Evolutionary conservation across 805 yeast species (phyloP).

Genomic region (Geotrichum ghanense): DNA sequence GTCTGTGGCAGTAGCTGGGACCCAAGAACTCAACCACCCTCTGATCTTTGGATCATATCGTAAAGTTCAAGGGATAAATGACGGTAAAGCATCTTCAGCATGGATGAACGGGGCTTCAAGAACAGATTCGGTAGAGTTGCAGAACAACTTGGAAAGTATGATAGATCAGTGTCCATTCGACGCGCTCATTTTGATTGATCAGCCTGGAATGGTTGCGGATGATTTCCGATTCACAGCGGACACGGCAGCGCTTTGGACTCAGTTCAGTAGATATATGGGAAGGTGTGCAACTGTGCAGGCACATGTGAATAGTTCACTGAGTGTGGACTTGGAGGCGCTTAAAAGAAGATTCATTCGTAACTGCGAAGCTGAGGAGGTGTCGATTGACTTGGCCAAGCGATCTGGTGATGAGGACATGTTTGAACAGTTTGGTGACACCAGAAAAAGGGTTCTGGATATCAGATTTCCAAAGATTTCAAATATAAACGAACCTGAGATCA

Average conservation of each 20-base stretch:
- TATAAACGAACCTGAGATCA: neutral
- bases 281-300: neutral
- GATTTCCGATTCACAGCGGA: neutral
- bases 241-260: neutral
- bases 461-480: neutral
- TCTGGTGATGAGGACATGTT: neutral
- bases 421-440: neutral
- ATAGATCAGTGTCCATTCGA: neutral
- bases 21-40: too few species aligned
- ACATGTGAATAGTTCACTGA: neutral
- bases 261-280: neutral
- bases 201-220: neutral
- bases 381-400: neutral
- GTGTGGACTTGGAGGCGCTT: neutral
- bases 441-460: neutral
- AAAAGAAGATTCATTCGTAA: neutral
- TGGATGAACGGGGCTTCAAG: neutral
- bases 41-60: neutral
- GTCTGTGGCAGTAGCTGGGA: too few species aligned
- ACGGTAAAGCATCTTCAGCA: neutral
- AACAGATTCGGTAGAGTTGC: too few species aligned
- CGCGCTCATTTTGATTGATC: neutral
- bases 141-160: neutral
- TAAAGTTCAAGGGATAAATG: neutral
- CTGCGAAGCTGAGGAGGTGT: neutral